Percentiles rank a stretch among this genome's conserved stretches.
Evolutionary conservation across 805 yeast genomes (phyloP).

Genomic region (Lipomyces kockii): DNA sequence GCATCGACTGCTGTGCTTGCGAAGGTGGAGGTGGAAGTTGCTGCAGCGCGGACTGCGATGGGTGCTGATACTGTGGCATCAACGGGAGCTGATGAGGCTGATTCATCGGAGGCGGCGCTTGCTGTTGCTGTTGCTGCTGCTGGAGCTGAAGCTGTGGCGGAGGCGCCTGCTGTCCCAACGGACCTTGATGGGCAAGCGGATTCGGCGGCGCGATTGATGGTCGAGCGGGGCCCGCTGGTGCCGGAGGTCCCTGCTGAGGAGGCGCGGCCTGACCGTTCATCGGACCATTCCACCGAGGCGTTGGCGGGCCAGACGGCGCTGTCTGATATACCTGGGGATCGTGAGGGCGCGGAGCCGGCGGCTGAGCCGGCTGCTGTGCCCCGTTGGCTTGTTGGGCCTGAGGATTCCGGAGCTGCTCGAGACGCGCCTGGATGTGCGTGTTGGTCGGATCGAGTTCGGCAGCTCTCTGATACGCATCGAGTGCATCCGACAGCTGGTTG

Average conservation of each 20-base stretch:
- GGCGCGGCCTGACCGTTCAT: conserved; percentile 41
- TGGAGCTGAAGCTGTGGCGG: conserved; percentile 29
- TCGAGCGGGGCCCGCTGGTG: conserved; percentile 29
- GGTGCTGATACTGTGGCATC: conserved; percentile 27
- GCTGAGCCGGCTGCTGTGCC: conserved; percentile 69
- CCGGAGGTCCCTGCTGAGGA: conserved; percentile 29
- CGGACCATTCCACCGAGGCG: conserved; percentile 44
- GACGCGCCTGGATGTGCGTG: conserved; percentile 89
- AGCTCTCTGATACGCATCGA: conserved; percentile 96
- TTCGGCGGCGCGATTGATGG: conserved; percentile 33
- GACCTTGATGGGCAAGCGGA: conserved; percentile 34
- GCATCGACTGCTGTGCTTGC: conserved; percentile 46
- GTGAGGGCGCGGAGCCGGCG: conserved; percentile 57
- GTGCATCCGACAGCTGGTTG: conserved; percentile 90
- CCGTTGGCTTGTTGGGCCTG: conserved; percentile 54
- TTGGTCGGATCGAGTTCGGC: conserved; percentile 93
- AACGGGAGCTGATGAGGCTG: conserved; percentile 37
- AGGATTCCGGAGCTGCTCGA: conserved; percentile 67
- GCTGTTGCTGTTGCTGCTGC: conserved; percentile 32
- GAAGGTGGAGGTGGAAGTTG: conserved; percentile 29
- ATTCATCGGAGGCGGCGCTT: conserved; percentile 35
- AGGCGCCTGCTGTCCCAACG: conserved; percentile 41
- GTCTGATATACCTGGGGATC: conserved; percentile 62
- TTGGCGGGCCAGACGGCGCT: conserved; percentile 59
- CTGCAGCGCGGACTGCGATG: conserved; percentile 30